A percentile compares a stretch with the other conserved stretches of the same genome.
Conservation (phyloP, 2,329 filamentous ascomycete species). For the Nothopassalora personata region DNA sequence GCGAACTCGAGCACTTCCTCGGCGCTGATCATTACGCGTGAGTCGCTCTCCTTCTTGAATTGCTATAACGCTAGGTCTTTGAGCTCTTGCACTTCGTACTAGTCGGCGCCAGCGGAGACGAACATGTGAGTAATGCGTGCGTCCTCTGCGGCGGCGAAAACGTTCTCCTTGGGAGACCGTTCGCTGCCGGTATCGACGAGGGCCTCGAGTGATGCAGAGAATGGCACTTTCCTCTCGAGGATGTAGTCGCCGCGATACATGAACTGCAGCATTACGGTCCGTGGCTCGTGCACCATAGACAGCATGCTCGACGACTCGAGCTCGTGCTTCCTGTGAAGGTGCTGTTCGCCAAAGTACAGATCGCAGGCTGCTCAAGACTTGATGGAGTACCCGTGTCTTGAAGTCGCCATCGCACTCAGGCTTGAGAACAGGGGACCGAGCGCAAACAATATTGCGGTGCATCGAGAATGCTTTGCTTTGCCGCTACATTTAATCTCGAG, state of each 20-base stretch:
- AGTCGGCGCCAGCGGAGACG: background rate
- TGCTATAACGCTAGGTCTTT: background rate
- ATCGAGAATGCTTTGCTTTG: background rate
- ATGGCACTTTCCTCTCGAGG: background rate
- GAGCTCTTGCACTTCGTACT: background rate
- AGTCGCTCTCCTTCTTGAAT: background rate
- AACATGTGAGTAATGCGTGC: background rate
- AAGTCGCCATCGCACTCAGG: background rate
- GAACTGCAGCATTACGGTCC: background rate
- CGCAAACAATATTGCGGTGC: background rate
- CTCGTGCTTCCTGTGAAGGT: background rate
- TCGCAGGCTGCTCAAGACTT: no score
- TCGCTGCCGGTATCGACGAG: background rate
- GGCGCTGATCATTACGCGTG: no score
- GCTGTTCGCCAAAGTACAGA: background rate
- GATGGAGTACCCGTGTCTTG: background rate
- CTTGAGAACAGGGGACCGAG: background rate
- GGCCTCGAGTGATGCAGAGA: background rate
- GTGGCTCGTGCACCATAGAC: background rate
- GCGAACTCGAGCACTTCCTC: no score
- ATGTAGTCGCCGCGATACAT: background rate
- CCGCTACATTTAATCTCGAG: background rate
- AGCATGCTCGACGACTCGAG: conserved; percentile 7
- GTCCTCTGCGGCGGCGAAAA: background rate
- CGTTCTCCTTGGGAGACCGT: background rate